Percentiles rank a stretch among this genome's conserved stretches.
Evolutionary conservation across 2,329 filamentous ascomycete species (phyloP).

Genomic region (Aspergillus oerlinghausenensis): DNA sequence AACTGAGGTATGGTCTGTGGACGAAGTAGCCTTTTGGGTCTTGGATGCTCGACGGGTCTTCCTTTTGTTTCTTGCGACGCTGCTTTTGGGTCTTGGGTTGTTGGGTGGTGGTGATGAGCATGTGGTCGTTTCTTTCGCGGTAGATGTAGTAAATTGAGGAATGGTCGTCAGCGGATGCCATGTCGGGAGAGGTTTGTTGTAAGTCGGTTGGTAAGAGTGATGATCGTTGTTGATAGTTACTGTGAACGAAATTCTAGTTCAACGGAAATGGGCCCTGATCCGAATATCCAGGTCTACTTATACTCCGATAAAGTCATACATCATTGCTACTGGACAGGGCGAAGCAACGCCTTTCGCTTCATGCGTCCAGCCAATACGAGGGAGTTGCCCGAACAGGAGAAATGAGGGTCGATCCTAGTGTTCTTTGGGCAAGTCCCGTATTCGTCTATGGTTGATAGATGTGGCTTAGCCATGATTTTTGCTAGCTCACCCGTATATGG

Average conservation of each 20-base stretch:
- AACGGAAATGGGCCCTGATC: too few species aligned
- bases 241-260: too few species aligned
- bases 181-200: not conserved
- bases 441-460: not conserved
- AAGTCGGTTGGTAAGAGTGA: not conserved
- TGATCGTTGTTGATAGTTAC: too few species aligned
- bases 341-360: not conserved
- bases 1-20: conserved; percentile 6
- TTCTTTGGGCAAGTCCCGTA: not conserved
- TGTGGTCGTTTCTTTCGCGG: conserved; percentile 3
- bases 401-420: not conserved
- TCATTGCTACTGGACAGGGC: not conserved
- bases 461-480: not conserved
- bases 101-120: conserved; percentile 8
- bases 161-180: not conserved
- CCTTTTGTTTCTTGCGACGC: not conserved
- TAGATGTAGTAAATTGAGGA: conserved; percentile 10
- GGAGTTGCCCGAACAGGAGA: not conserved
- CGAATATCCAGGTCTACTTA: not conserved
- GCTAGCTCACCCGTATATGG: too few species aligned
- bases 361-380: not conserved
- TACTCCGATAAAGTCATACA: not conserved
- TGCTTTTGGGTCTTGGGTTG: not conserved
- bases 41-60: not conserved
- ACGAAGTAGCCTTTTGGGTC: conserved; percentile 8